Base-by-base conservation (phyloP, 352 stramenopile genomes). In the Globisporangium polare region DNA sequence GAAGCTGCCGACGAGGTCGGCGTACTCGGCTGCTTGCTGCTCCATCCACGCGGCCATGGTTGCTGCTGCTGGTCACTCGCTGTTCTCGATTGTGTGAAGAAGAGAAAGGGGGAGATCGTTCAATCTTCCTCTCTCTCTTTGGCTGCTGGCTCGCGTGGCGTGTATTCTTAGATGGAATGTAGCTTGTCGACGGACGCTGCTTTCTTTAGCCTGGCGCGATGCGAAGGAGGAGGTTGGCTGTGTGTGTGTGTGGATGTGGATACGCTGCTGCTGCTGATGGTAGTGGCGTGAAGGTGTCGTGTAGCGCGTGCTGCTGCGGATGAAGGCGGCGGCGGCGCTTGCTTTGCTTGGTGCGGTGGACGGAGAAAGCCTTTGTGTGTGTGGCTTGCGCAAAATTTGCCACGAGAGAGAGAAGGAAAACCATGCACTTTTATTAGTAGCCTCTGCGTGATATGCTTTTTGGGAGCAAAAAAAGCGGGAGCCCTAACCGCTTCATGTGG, bases 21-120 rank as follows among this genome's bases (percentile, higher is more conserved):
- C 71, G 64, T 90, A 93, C 74, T 95, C 86, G 59, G 83, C 86
- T 41, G 83, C 86, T 63, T 95, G 86, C 71, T 95, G 83, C 56
- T 95, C 75, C 68, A 95, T 95, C 86, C 86, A 95, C 26, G 58
- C 47, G 17, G 58, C 58, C 58, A 64, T 64, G 35, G 7, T 58
- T 42, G 15, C 29, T 56, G 49, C 15, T 42, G 17, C 39, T 45
- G 4, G 18, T 18, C 39, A 29, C 52, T 80, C 73, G 78, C 37
- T 43, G 13, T 43, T 43, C 15, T 18, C 8, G 37, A n/a, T 13
- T 39, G 27, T 18, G 49, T 39, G 27, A 20, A 22, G 50, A 6
- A 6, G 50, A 42, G 31, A 55, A 15, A 9, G 15, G 24, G 27
- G 49, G 47, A 53, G 47, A 22, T 31, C 1, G 13, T 20, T 50